A percentile compares a stretch with the other conserved stretches of the same genome.
phyloP scores from a whole-genome alignment of 108 stramenopile species.

The Parmales sp. region DNA sequence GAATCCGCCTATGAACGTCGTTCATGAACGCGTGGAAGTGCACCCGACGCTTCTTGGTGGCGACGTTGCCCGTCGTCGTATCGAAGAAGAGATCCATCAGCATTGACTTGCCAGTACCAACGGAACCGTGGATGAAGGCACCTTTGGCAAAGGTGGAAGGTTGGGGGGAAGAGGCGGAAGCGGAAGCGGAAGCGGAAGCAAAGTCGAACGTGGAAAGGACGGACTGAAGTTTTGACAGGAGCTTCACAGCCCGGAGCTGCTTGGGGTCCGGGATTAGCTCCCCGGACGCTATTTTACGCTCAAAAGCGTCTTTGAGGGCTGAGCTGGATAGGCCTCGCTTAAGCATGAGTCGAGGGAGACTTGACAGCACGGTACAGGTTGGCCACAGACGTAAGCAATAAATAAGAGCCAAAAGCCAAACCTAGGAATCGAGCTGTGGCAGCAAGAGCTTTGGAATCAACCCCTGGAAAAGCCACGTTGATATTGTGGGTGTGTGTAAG shows the following conservation, averaged over 20 bases:
- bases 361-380: too few species aligned
- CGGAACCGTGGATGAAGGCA: conserved; percentile 77
- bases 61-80: conserved; percentile 4
- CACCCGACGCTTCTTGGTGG: conserved; percentile 42
- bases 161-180: conserved; percentile 1
- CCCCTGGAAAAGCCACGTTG: too few species aligned
- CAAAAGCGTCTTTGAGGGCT: too few species aligned
- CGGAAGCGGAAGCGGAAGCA: background rate
- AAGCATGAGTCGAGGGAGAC: too few species aligned
- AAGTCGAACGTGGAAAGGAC: background rate
- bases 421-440: too few species aligned
- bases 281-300: too few species aligned
- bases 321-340: too few species aligned
- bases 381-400: too few species aligned
- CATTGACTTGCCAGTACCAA: conserved; percentile 92
- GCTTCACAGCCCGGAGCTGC: background rate
- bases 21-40: conserved; percentile 95
- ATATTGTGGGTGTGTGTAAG: too few species aligned
- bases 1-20: conserved; percentile 70
- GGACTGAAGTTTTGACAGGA: background rate
- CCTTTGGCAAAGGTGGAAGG: conserved; percentile 51
- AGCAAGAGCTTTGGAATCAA: too few species aligned
- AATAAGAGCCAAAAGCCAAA: too few species aligned
- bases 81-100: conserved; percentile 87
- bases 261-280: background rate